Evolutionary conservation across 2,329 filamentous ascomycete species (phyloP), one percentile per base, ranked within the genome.

Genomic region (Chrysosporium keratinophilum): DNA sequence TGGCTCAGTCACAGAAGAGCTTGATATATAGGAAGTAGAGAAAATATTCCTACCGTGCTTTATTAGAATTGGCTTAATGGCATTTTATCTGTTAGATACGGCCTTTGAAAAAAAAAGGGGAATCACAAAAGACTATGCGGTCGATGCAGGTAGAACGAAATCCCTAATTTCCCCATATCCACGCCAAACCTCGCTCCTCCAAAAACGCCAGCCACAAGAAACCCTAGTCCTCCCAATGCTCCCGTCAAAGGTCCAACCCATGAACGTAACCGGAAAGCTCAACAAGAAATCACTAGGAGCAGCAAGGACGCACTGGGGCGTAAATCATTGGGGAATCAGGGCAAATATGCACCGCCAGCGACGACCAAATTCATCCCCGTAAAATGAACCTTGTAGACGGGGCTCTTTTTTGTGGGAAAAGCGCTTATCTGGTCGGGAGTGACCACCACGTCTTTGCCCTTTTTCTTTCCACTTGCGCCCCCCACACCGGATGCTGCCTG

Each of bases 361-460:
- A 97, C 76, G 11, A 96, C 85, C 60, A 97, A 71, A 67, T 98
- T 98, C 88, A 95, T 96, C 57, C 88, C 78, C 2, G 93, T 97
- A 64, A 96, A 96, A 64, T 85, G 82, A 52, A 95, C 90, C 71
- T 91, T 93, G 70, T 94, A 87, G 10, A 97, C 87, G 0, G 91
- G 90, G 14, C 86, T 91, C 73, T 95, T 95, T 79, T 98, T 98
- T 3, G 93, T 97, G 0, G 88, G 84, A 66, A 96, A 97, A 0
- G 88, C 90, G 59, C 83, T 88, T 71, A 98, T 94, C 71, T 97
- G 93, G 65, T 98, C 93, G 0, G 89, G 84, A 0, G 85, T 90
- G 43, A 95, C 85, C 63, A 88, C 87, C 3, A 89, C 87, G 63
- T 96, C 91, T 69, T 96, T 96, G 54, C 80, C 81, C 69, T 88